Base-by-base conservation (phyloP, 345 rosid genomes). In the Alliaria petiolata region DNA sequence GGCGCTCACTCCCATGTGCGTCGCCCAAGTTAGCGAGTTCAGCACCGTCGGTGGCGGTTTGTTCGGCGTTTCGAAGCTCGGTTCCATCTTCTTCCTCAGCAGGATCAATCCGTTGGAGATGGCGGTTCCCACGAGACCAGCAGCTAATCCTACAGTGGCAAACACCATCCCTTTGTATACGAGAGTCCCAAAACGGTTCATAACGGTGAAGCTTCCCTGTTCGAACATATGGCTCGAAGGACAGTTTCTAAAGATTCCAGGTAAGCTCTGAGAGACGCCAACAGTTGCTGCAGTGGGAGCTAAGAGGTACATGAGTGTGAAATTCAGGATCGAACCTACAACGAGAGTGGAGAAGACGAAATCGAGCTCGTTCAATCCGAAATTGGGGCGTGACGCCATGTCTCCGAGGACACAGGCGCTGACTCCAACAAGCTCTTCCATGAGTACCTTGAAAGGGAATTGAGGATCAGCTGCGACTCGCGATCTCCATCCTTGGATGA, bases 301-400 rank as follows among this genome's bases (percentile, higher is more conserved):
- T 30, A 95, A 76, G 25, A 95, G 83, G 71, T 91, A 95, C 99
- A 95, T 95, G 36, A 95, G 95, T 38, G 91, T 87, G 80, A 95
- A 95, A 73, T 95, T 95, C 65, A 95, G 70, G 16, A 95, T 92
- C 16, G 89, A 89, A 31, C 98, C 98, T 5, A 95, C 99, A 4
- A 95, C 81, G 0, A 95, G 83, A 0, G 99, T 95, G 0, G 98
- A 95, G 79, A 95, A 95, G 19, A 95, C 99, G 26, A 95, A 89
- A 35, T 92, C 99, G 3, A 95, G 86, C 78, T 95, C 99, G 36
- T 92, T 84, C 3, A 95, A 89, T 28, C 99, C 99, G 14, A 92
- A 95, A 75, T 95, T 92, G 0, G 99, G 97, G 2, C 99, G 98
- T 14, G 98, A 84, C 0, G 99, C 93, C 99, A 95, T 92, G 76